These are phyloP conservation scores for Solanum hybrid DNA, from an alignment of 305 asterid genomes.

Conservation along the genomic window DNA sequence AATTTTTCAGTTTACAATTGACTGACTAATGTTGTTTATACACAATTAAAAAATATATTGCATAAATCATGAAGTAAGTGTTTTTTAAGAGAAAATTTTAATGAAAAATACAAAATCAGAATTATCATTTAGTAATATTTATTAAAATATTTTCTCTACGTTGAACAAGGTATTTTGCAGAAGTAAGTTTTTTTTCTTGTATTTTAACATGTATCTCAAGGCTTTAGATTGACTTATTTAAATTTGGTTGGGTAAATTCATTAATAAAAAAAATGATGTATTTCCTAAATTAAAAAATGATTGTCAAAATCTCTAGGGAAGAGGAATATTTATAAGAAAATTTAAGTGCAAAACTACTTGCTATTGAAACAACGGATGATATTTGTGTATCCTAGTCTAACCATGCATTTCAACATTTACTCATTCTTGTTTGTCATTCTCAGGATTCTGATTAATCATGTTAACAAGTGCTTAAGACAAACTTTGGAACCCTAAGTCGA, in stretches of 20 bases:
- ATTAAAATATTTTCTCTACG: background rate
- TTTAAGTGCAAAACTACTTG: background rate
- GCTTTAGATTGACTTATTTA: background rate
- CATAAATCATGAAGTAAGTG: background rate
- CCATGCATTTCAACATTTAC: no score
- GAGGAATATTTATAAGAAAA: background rate
- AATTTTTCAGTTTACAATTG: background rate
- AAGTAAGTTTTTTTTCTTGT: background rate
- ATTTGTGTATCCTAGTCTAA: no score
- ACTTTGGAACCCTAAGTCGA: no score
- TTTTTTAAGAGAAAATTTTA: background rate
- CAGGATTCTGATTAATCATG: no score
- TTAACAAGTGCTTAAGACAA: no score
- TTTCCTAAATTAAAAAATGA: background rate
- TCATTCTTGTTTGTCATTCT: no score
- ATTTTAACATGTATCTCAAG: background rate
- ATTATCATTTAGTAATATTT: background rate
- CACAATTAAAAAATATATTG: background rate
- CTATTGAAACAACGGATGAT: no score
- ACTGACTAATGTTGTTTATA: background rate
- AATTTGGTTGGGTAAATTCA: background rate
- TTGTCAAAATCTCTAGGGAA: background rate
- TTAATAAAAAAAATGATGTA: background rate
- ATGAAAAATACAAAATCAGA: background rate
- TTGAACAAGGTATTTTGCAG: background rate